These are phyloP conservation scores for Sordariomycetes sp. DNA, from an alignment of 2,329 filamentous ascomycete species.

Conservation along the genomic window DNA sequence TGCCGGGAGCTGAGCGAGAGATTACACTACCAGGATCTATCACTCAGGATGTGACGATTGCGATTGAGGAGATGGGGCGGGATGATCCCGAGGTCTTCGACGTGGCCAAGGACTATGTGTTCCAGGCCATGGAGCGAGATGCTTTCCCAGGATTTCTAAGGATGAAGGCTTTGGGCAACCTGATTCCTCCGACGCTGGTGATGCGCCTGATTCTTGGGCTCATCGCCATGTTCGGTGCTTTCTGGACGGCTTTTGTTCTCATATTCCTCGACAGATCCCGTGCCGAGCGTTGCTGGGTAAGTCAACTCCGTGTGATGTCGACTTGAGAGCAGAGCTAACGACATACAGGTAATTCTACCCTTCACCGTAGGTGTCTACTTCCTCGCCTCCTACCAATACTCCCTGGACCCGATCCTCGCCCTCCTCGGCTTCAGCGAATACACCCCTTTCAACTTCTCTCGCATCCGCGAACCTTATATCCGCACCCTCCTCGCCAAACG, in stretches of 20 bases:
- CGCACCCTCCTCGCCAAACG: conserved; percentile 77
- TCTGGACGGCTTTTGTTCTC: conserved; percentile 89
- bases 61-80: conserved; percentile 83
- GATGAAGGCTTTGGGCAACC: conserved; percentile 89
- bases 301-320: conserved; percentile 20
- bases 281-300: conserved; percentile 73
- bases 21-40: conserved; percentile 88
- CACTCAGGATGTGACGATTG: conserved; percentile 72
- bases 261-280: conserved; percentile 80
- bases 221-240: conserved; percentile 73
- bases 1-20: conserved; percentile 92
- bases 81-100: conserved; percentile 98
- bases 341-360: conserved; percentile 59
- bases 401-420: conserved; percentile 84
- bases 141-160: conserved; percentile 96
- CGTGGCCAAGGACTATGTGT: conserved; percentile 96
- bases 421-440: conserved; percentile 91
- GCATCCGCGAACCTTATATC: conserved; percentile 84
- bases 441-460: conserved; percentile 85
- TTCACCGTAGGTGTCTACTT: conserved; percentile 89
- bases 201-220: conserved; percentile 79
- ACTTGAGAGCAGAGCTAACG: background rate
- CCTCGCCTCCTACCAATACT: conserved; percentile 88
- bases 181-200: conserved; percentile 85
- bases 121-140: conserved; percentile 98